Evolutionary conservation across 192 early-diverging fungal genomes (phyloP).

Genomic region (Coemansia sp.): DNA sequence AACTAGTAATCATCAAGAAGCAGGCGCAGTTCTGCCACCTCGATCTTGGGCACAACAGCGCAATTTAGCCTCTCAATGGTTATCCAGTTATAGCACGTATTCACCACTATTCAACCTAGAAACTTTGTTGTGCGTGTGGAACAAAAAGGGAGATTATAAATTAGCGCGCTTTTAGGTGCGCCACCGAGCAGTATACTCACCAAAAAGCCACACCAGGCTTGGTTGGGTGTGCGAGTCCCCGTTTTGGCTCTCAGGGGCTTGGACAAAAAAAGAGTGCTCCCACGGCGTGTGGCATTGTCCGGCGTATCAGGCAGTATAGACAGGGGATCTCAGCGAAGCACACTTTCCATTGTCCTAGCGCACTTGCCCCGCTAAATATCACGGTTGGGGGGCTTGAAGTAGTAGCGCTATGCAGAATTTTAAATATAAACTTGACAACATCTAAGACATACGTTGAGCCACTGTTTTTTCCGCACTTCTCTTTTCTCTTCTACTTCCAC

Average conservation of each 20-base stretch:
- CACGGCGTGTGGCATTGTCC: not conserved
- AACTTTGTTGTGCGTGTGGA: no score
- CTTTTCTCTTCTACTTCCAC: not conserved
- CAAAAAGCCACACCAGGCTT: not conserved
- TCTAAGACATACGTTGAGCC: not conserved
- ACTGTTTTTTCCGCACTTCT: not conserved
- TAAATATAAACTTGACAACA: not conserved
- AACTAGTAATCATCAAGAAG: no score
- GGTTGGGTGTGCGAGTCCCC: not conserved
- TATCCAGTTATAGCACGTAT: no score
- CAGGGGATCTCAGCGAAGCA: not conserved
- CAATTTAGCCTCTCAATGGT: no score
- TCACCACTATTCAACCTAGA: no score
- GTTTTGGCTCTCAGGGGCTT: not conserved
- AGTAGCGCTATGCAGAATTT: not conserved
- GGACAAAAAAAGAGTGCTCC: not conserved
- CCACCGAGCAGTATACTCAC: not conserved
- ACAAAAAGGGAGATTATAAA: no score
- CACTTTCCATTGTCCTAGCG: not conserved
- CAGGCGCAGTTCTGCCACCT: no score
- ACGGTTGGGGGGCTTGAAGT: not conserved
- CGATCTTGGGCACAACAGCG: no score
- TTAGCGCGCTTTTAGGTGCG: not conserved
- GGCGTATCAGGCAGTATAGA: constrained; percentile 1
- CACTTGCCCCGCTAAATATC: not conserved